Evolutionary conservation across 1,284 basidiomycete species (phyloP).

Genomic region (Cutaneotrichosporon cavernicola): DNA sequence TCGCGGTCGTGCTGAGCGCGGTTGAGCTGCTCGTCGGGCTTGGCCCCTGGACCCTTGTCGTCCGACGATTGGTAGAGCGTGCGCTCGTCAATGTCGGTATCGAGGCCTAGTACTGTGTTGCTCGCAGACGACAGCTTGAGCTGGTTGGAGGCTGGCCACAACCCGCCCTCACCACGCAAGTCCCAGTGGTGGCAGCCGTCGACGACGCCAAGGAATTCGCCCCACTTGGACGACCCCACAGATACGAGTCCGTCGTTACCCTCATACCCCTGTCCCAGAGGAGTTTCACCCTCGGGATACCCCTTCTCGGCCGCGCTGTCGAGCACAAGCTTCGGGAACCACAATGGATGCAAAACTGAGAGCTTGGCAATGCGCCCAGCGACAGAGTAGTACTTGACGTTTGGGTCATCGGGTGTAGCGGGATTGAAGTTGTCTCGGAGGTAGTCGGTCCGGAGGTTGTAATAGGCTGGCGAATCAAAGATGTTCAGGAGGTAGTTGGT

Average conservation of each 20-base stretch:
- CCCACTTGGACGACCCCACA: constrained; percentile 85
- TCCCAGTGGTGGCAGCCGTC: constrained; percentile 97
- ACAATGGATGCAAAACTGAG: constrained; percentile 85
- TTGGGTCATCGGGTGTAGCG: constrained; percentile 74
- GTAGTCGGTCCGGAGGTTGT: constrained; percentile 86
- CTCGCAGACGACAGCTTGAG: constrained; percentile 33
- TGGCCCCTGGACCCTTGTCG: constrained; percentile 11
- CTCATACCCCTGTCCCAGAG: constrained; percentile 59
- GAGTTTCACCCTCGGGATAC: constrained; percentile 61
- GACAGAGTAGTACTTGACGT: constrained; percentile 88
- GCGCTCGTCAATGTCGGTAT: not conserved
- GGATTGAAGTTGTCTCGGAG: constrained; percentile 89
- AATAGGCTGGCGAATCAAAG: constrained; percentile 95
- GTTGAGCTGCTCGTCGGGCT: constrained; percentile 21
- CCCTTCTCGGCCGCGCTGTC: constrained; percentile 62
- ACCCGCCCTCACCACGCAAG: constrained; percentile 70
- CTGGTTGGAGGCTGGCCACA: constrained; percentile 44
- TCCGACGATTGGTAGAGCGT: constrained; percentile 1
- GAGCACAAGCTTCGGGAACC: constrained; percentile 91
- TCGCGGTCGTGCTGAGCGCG: constrained; percentile 21
- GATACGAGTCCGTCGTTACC: constrained; percentile 96
- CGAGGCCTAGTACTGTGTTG: constrained; percentile 21
- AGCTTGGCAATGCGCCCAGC: constrained; percentile 73
- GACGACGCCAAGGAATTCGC: constrained; percentile 85
- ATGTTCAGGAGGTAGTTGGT: constrained; percentile 85